Base-by-base conservation (phyloP, 1,139 yeast genomes). In the Geotrichum restrictum region DNA sequence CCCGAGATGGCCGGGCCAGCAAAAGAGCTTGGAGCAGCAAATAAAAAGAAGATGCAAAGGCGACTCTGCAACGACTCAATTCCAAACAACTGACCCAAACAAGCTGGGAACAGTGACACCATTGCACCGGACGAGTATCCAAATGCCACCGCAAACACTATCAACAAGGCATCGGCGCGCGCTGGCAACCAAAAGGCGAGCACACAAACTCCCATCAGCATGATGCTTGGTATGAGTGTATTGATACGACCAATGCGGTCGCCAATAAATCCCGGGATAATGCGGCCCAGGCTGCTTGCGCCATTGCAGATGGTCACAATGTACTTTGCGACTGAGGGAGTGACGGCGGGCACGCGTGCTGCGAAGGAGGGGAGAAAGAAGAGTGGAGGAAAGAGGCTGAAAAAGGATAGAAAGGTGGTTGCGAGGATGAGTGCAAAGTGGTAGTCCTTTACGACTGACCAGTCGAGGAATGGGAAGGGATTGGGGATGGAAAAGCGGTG, bases 41-140 rank as follows among this genome's bases (percentile, higher is more conserved):
- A 76, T 37, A 80, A 69, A 58, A 79, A 79, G 59, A 81, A 78
- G 64, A 81, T 70, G 0, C 85, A 82, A 60, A 80, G 79, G 29
- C 85, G 75, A 56, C 78, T 51, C 3, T 56, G 50, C 14, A 59
- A 42, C 50, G 74, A 76, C 32, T 79, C 77, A 11, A 81, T 75
- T 1, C 66, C 66, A 57, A 63, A 63, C 16, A 83, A 77, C 62
- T 82, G 86, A 0, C 67, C 66, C 36, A 71, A 55, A 18, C 66
- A 60, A 0, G 72, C 64, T 1, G 78, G 77, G 1, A 69, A 64
- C 49, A 75, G 57, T 11, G 78, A 67, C 38, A 74, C 64, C 16
- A 71, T 64, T 13, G 66, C 57, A 1, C 77, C 75, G 2, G 74
- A 69, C 54, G 74, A 74, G 48, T 76, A 69, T 0, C 85, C 85